Percentiles rank a stretch among this genome's conserved stretches.
Conservation (phyloP, 352 stramenopile genomes). For the Phytophthora citricola region DNA sequence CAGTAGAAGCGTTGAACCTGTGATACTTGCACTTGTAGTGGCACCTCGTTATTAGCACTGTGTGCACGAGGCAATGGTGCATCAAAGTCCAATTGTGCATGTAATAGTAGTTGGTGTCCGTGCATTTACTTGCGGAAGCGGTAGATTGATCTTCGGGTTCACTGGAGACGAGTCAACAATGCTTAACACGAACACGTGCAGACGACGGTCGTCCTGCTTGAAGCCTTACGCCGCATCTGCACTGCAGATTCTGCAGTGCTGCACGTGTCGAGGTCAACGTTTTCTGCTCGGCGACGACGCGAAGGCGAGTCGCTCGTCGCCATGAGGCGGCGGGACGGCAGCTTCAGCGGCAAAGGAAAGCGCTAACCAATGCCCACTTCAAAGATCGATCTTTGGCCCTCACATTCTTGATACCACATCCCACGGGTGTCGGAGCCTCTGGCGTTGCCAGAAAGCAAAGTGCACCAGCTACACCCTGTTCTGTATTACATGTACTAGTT, state of each 20-base stretch:
- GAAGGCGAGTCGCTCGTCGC: not conserved
- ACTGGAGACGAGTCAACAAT: slow-evolving; percentile 6
- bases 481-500: too few relatives aligned
- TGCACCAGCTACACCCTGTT: too few relatives aligned
- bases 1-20: too few relatives aligned
- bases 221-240: too few relatives aligned
- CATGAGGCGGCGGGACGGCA: too few relatives aligned
- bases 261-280: too few relatives aligned
- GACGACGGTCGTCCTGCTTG: not conserved
- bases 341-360: not conserved
- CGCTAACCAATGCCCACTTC: not conserved
- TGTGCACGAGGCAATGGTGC: not conserved
- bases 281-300: not conserved
- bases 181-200: slow-evolving; percentile 8
- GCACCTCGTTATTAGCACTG: too few relatives aligned
- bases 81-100: not conserved
- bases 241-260: too few relatives aligned
- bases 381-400: not conserved
- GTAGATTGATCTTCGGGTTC: not conserved
- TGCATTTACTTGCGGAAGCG: not conserved
- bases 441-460: too few relatives aligned
- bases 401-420: not conserved
- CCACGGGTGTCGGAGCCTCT: not conserved
- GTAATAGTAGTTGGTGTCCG: not conserved
- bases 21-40: too few relatives aligned